Base-by-base conservation (phyloP, 768 basidiomycete species). In the Phaeotremella skinneri region DNA sequence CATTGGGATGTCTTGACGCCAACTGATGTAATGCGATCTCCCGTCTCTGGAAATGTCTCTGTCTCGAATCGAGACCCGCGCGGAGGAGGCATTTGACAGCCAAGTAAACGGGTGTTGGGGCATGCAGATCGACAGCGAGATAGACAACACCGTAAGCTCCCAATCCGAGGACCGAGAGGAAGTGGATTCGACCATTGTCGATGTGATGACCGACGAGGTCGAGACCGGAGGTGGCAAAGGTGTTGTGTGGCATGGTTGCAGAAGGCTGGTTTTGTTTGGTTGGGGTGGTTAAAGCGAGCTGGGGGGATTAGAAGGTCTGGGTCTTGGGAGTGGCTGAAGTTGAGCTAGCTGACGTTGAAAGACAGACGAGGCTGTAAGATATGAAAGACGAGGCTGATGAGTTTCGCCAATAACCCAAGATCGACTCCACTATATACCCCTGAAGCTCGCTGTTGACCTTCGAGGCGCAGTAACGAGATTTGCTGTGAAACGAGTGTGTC, bases 101-200 rank as follows among this genome's bases (percentile, higher is more conserved):
- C 77, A 83, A 91, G 55, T 85, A 86, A 78, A 81, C 51, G 73
- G 64, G 42, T 79, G 68, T 20, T 64, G 72, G 64, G 9, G 71
- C 81, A 79, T 37, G 80, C 78, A 66, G 82, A 72, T 88, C 88
- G 59, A 88, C 81, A 25, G 90, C 93, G 56, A 89, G 88, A 76
- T 94, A 96, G 13, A 96, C 93, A 70, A 93, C 87, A 52, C 93
- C 94, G 73, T 94, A 97, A 23, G 92, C 92, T 14, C 93, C 93
- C 31, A 88, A 84, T 34, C 94, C 93, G 49, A 97, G 84, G 58
- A 92, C 83, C 70, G 89, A 85, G 67, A 89, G 84, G 63, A 97
- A 86, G 77, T 90, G 83, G 57, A 96, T 84, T 41, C 85, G 80
- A 66, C 85, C 86, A 63, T 84, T 82, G 82, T 93, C 90, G 80